Conservation (phyloP, 1,139 yeast species). For the Yamadazyma siamensis region DNA sequence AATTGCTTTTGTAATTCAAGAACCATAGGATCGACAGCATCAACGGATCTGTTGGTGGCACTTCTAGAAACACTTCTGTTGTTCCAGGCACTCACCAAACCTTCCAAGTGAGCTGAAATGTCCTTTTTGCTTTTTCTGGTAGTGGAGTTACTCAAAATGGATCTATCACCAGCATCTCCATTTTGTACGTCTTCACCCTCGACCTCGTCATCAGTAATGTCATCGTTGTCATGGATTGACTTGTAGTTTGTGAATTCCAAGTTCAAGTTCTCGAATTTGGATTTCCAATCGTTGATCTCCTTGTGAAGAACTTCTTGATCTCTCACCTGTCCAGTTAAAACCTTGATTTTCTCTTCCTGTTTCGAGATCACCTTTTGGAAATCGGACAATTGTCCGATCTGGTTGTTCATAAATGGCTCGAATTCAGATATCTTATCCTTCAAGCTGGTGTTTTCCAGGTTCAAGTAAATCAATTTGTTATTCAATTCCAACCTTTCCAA, state of each 20-base stretch:
- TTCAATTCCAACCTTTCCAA: constrained; percentile 43
- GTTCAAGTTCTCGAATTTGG: constrained; percentile 40
- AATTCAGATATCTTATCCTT: constrained; percentile 41
- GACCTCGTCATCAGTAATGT: constrained; percentile 25
- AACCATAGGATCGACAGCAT: constrained; percentile 27
- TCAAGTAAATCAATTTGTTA: constrained; percentile 44
- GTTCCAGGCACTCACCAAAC: constrained; percentile 37
- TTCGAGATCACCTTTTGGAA: constrained; percentile 53
- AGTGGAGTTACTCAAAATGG: constrained; percentile 24
- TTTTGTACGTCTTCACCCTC: constrained; percentile 14
- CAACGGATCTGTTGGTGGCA: constrained; percentile 5
- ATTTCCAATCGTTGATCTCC: constrained; percentile 47
- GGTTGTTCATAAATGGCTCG: constrained; percentile 55
- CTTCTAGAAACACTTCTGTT: constrained; percentile 10
- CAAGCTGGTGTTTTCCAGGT: constrained; percentile 44
- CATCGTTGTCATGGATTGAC: constrained; percentile 33
- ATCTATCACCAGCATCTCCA: constrained; percentile 18
- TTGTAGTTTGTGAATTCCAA: constrained; percentile 45
- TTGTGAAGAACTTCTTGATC: constrained; percentile 45
- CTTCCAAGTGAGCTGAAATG: constrained; percentile 38
- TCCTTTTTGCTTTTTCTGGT: constrained; percentile 29
- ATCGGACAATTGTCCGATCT: constrained; percentile 49
- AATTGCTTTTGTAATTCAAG: constrained; percentile 45
- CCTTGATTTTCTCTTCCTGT: constrained; percentile 48
- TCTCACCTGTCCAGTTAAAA: constrained; percentile 38